A percentile compares a stretch with the other conserved stretches of the same genome.
These are phyloP conservation scores for Sarocladiaceae sp. DNA, from an alignment of 2,329 filamentous ascomycete species.

Conservation along the genomic window DNA sequence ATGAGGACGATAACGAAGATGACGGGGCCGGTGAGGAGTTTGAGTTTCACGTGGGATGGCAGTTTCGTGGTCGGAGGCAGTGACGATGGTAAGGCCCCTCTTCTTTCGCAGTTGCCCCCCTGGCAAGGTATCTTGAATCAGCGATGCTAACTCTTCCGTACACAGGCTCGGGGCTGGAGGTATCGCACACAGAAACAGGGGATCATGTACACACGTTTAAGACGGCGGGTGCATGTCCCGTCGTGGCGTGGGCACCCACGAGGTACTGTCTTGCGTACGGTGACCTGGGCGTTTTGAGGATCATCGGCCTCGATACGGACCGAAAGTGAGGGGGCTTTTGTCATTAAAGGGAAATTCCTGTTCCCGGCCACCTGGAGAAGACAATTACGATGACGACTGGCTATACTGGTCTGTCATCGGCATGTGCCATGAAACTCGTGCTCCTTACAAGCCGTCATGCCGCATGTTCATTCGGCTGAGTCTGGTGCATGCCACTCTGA, in stretches of 20 bases:
- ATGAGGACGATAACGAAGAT: constrained; percentile 64
- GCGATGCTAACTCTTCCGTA: constrained; percentile 5
- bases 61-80: constrained; percentile 68
- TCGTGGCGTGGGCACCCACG: constrained; percentile 71
- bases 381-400: too few relatives aligned
- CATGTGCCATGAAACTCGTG: too few relatives aligned
- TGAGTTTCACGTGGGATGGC: constrained; percentile 75
- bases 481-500: too few relatives aligned
- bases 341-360: too few relatives aligned
- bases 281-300: constrained; percentile 62
- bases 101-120: neutral
- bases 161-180: constrained; percentile 55
- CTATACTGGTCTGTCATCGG: too few relatives aligned
- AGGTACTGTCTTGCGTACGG: constrained; percentile 69
- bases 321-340: constrained; percentile 26
- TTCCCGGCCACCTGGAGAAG: too few relatives aligned
- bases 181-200: constrained; percentile 67
- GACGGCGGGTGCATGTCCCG: constrained; percentile 55
- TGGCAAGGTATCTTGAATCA: neutral
- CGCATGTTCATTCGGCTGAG: too few relatives aligned
- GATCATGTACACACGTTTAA: constrained; percentile 68
- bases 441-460: too few relatives aligned
- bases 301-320: constrained; percentile 54
- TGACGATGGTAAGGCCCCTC: constrained; percentile 52
- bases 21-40: constrained; percentile 61